Percentiles rank a stretch among this genome's conserved stretches.
These are phyloP conservation scores for Silybum marianum DNA, from an alignment of 129 eudicot genomes.

Conservation along the genomic window DNA sequence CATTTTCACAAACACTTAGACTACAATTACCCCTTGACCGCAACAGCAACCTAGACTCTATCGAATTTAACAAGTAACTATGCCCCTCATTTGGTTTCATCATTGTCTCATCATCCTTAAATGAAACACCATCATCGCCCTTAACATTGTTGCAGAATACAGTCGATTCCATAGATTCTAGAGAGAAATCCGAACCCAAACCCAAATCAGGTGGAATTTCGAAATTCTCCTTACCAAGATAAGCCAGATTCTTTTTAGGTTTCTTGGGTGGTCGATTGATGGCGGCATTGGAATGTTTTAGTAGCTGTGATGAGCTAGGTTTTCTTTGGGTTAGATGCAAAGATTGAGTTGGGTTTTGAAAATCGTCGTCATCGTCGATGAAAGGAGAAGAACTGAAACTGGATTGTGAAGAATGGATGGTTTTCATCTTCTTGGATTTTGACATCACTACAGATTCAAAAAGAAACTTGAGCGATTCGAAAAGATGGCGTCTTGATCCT, in stretches of 20 bases:
- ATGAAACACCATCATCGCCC: background rate
- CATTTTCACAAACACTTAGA: conserved; percentile 40
- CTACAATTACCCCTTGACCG: conserved; percentile 22
- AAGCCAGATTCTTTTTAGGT: conserved; percentile 34
- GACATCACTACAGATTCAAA: background rate
- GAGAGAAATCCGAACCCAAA: conserved; percentile 26
- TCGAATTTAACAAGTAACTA: conserved; percentile 39
- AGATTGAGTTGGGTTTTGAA: conserved; percentile 52
- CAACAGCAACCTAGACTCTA: conserved; percentile 52
- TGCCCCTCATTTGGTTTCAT: conserved; percentile 25
- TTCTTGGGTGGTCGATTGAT: conserved; percentile 44
- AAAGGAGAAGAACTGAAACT: conserved; percentile 5
- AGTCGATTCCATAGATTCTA: conserved; percentile 46
- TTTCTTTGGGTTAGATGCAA: conserved; percentile 34
- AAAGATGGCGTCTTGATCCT: conserved; percentile 15
- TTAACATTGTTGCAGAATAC: conserved; percentile 19
- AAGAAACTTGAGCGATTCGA: conserved; percentile 8
- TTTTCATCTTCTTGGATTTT: conserved; percentile 27
- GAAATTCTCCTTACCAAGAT: conserved; percentile 49
- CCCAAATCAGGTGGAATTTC: conserved; percentile 16
- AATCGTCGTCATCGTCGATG: conserved; percentile 59
- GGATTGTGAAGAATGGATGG: conserved; percentile 28
- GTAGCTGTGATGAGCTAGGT: conserved; percentile 29
- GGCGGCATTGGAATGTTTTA: conserved; percentile 35
- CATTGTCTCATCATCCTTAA: background rate